A percentile compares a stretch with the other conserved stretches of the same genome.
Evolutionary conservation across 2,329 filamentous ascomycete species (phyloP).

Genomic region (Penicillium thymicola): DNA sequence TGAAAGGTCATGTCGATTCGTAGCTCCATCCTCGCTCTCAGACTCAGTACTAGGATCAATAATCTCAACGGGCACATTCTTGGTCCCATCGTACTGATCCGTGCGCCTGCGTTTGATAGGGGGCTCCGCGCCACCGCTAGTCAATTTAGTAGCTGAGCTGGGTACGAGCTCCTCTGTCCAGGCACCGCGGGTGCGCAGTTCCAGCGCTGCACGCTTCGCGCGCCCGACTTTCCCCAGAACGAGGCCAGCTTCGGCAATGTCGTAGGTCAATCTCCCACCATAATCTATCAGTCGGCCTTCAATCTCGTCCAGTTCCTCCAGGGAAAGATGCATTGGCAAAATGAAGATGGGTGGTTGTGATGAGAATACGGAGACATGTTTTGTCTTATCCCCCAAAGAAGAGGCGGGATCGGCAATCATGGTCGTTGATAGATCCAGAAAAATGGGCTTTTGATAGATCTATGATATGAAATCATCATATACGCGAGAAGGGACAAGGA

Average conservation of each 20-base stretch:
- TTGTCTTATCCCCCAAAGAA: neutral
- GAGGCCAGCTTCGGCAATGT: slow-evolving; percentile 68
- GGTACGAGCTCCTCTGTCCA: slow-evolving; percentile 40
- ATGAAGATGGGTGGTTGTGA: slow-evolving; percentile 66
- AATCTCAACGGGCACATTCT: slow-evolving; percentile 10
- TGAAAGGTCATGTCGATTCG: slow-evolving; percentile 10
- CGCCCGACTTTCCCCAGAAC: slow-evolving; percentile 71
- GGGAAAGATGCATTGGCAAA: slow-evolving; percentile 64
- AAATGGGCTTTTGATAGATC: neutral
- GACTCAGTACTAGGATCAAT: slow-evolving; percentile 33
- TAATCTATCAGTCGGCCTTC: slow-evolving; percentile 60
- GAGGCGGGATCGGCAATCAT: neutral
- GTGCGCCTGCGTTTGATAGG: slow-evolving; percentile 30
- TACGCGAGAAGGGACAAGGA: neutral
- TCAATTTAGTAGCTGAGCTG: neutral
- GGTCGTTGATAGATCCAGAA: neutral
- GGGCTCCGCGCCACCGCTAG: slow-evolving; percentile 4
- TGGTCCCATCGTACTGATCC: neutral
- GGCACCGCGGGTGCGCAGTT: slow-evolving; percentile 68
- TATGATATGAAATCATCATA: neutral
- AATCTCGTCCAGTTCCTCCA: slow-evolving; percentile 60
- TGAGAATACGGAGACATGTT: slow-evolving; percentile 29
- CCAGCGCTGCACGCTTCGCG: slow-evolving; percentile 69
- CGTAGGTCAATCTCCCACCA: slow-evolving; percentile 63
- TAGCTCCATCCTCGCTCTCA: slow-evolving; percentile 26